Conservation (phyloP, 1,284 basidiomycete species). For the Cystobasidiaceae sp. region DNA sequence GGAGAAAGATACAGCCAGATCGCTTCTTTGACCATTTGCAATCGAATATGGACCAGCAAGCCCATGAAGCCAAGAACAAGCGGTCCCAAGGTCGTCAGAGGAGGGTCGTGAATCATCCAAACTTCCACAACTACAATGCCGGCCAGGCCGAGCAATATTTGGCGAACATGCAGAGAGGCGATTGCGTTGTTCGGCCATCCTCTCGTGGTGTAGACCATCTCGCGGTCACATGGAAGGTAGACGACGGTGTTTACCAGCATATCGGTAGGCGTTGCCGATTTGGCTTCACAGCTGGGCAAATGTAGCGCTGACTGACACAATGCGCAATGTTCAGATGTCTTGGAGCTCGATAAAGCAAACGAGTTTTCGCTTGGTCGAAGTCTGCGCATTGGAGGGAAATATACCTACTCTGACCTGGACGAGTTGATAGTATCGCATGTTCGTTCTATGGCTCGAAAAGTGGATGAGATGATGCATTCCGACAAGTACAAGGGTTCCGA, state of each 20-base stretch:
- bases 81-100: conserved; percentile 64
- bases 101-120: conserved; percentile 93
- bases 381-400: conserved; percentile 54
- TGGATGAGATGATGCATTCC: conserved; percentile 90
- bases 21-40: conserved; percentile 64
- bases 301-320: no score
- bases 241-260: conserved; percentile 93
- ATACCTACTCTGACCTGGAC: conserved; percentile 89
- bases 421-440: conserved; percentile 97
- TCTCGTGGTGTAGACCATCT: conserved; percentile 91
- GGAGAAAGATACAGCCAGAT: conserved; percentile 61
- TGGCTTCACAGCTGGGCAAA: background rate
- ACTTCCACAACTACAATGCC: conserved; percentile 95
- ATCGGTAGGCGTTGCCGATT: conserved; percentile 58
- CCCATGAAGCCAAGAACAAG: conserved; percentile 75
- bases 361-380: conserved; percentile 47
- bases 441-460: conserved; percentile 85
- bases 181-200: conserved; percentile 92
- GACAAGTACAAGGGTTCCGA: conserved; percentile 90
- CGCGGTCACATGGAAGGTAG: conserved; percentile 99
- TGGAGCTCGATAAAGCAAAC: conserved; percentile 70
- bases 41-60: conserved; percentile 64
- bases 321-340: conserved; percentile 82
- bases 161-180: conserved; percentile 83
- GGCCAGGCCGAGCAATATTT: conserved; percentile 83